Percentiles rank a stretch among this genome's conserved stretches.
phyloP scores from a whole-genome alignment of 352 stramenopile species.

The Pythium volutum region DNA sequence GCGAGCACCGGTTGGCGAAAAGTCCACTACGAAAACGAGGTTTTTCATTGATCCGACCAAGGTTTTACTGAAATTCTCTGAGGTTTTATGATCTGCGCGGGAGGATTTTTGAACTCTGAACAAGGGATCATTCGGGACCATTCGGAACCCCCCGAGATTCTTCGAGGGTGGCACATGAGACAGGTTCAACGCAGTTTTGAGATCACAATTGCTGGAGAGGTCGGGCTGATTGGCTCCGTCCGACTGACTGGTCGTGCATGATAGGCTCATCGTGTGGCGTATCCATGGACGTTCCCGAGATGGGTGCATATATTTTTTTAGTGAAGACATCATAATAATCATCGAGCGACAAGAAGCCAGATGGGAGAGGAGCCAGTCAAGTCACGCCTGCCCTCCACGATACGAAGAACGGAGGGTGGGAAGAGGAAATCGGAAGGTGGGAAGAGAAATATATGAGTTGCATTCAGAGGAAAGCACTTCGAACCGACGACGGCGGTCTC shows the following conservation, averaged over 20 bases:
- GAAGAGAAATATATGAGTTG: background rate
- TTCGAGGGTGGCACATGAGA: conserved; percentile 13
- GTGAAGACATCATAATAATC: background rate
- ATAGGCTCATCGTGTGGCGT: conserved; percentile 7
- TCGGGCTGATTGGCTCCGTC: background rate
- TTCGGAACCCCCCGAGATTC: conserved; percentile 16
- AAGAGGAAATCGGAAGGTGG: background rate
- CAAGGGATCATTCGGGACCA: conserved; percentile 15
- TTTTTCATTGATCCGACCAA: conserved; percentile 14
- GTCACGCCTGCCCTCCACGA: background rate
- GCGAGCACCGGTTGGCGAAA: conserved; percentile 1
- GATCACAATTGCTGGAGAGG: background rate
- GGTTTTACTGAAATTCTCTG: conserved; percentile 11
- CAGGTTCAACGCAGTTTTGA: conserved; percentile 7
- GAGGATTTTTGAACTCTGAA: conserved; percentile 16
- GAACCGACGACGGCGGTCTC: conserved; percentile 16
- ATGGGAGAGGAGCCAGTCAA: conserved; percentile 11
- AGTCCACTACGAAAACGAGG: conserved; percentile 8
- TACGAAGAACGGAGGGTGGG: background rate
- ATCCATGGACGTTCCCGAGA: conserved; percentile 8
- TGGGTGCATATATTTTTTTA: conserved; percentile 20
- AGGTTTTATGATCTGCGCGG: conserved; percentile 17
- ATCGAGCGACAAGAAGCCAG: background rate
- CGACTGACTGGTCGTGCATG: conserved; percentile 10
- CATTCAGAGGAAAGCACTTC: conserved; percentile 27